Conservation (phyloP, 2,329 filamentous ascomycete species). For the Truncatella angustata region DNA sequence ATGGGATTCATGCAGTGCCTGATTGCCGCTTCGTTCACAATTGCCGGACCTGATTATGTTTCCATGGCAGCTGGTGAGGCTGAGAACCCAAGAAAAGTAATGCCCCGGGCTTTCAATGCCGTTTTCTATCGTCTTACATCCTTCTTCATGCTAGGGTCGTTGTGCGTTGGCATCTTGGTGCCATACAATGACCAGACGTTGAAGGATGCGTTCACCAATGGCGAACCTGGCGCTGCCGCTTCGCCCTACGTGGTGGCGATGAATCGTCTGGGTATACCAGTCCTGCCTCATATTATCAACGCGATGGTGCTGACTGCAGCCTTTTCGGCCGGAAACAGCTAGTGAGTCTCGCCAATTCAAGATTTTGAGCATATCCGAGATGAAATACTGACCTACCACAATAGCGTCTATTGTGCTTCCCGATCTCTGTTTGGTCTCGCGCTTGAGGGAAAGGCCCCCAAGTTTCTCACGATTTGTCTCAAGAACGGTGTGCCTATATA, state of each 20-base stretch:
- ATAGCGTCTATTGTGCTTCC: conserved; percentile 61
- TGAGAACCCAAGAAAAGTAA: conserved; percentile 65
- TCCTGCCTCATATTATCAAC: conserved; percentile 71
- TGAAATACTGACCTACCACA: background rate
- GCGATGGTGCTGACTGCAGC: conserved; percentile 68
- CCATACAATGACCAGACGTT: conserved; percentile 66
- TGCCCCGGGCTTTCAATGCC: conserved; percentile 74
- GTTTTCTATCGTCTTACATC: conserved; percentile 75
- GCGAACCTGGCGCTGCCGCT: conserved; percentile 64
- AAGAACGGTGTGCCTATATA: conserved; percentile 70
- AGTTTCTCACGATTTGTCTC: conserved; percentile 59
- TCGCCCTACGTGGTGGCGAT: conserved; percentile 69
- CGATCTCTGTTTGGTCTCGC: conserved; percentile 68
- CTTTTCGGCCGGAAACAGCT: conserved; percentile 66
- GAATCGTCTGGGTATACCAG: conserved; percentile 59
- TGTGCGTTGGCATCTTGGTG: conserved; percentile 70
- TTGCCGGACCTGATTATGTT: conserved; percentile 60
- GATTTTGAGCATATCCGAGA: background rate
- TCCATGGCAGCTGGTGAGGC: conserved; percentile 66
- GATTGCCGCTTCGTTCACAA: conserved; percentile 67
- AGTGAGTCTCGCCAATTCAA: conserved; percentile 23
- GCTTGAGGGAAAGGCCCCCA: conserved; percentile 65
- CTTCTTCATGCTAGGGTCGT: conserved; percentile 73
- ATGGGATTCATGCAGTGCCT: conserved; percentile 75
- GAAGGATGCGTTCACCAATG: conserved; percentile 55